Percentiles rank a stretch among this genome's conserved stretches.
Conservation (phyloP, 2,329 filamentous ascomycete genomes). For the Periglandula ipomoeae region DNA sequence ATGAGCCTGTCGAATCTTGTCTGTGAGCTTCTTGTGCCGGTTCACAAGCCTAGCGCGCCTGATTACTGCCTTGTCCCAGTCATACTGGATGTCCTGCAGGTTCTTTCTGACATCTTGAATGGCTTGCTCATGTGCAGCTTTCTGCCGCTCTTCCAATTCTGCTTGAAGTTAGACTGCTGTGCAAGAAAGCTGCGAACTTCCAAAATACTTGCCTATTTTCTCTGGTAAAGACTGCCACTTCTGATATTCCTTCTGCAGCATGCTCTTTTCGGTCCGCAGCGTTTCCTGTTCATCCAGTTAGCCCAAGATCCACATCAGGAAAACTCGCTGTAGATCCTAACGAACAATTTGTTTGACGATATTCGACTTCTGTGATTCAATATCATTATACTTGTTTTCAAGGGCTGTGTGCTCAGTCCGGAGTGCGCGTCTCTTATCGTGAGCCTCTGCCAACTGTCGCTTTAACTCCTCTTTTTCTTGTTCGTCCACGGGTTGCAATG, state of each 20-base stretch:
- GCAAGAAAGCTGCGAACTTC: not conserved
- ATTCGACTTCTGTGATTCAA: conserved; percentile 34
- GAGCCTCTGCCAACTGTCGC: conserved; percentile 36
- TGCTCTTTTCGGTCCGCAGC: conserved; percentile 54
- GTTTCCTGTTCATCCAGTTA: conserved; percentile 27
- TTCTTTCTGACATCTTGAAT: conserved; percentile 23
- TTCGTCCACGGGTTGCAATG: conserved; percentile 63
- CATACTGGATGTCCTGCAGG: conserved; percentile 40
- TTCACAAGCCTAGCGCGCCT: conserved; percentile 46
- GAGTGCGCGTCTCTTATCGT: conserved; percentile 25
- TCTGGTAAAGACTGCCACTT: conserved; percentile 59
- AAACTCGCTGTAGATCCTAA: no score
- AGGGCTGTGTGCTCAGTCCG: conserved; percentile 24
- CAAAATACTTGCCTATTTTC: conserved; percentile 51
- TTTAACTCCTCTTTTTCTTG: conserved; percentile 54
- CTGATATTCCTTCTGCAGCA: conserved; percentile 56
- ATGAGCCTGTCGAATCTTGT: conserved; percentile 51
- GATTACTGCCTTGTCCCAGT: conserved; percentile 46
- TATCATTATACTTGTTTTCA: conserved; percentile 28
- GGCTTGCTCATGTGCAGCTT: conserved; percentile 20
- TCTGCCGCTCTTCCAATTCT: conserved; percentile 28
- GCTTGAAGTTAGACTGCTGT: conserved; percentile 12
- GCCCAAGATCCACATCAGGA: no score
- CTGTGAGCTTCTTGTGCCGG: conserved; percentile 48
- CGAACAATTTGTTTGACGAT: conserved; percentile 30